Evolutionary conservation across 805 yeast genomes (phyloP), one percentile per base, ranked within the genome.

Genomic region (Torulaspora franciscae): DNA sequence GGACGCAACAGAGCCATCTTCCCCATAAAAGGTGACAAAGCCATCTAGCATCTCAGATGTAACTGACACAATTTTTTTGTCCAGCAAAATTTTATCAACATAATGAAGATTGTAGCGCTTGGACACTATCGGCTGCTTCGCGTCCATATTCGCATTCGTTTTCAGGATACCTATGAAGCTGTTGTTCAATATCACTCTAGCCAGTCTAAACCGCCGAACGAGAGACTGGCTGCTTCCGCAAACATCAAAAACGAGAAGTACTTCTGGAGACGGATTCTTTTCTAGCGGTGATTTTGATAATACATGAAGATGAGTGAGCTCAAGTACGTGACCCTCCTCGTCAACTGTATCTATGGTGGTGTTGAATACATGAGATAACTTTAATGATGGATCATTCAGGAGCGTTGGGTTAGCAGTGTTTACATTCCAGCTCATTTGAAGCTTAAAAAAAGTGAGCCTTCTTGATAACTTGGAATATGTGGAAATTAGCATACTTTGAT

Each of bases 381-480:
- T 53, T 14, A 65, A 41, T 6, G 62, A 49, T 3, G 69, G 69
- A 43, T 65, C 67, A 42, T 55, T 58, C 24, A 63, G 41, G 15
- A 52, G 49, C 19, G 52, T 54, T 7, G 58, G 51, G 43, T 56
- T 59, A 1, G 51, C 45, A 0, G 56, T 46, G 29, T 52, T 55
- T 6, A 56, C 54, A 38, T 64, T 64, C 69, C 69, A 65, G 27
- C 56, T 51, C 13, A 64, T 62, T 14, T 48, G 48, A 22, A 64
- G 44, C 45, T 58, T 64, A 45, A 61, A 64, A 35, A 65, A 58
- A 2, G 58, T 50, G 6, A 65, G 35, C 25, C 48, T 54, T n/a
- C 55, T 53, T 3, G 57, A 48, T 7, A 57, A 28, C 32, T 48
- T 56, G 5, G 67, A 63, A 37, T 55, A 61, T 1, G 62, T 55